Conservation (phyloP, 2,329 filamentous ascomycete genomes). For the Dactylellina cionopaga region DNA sequence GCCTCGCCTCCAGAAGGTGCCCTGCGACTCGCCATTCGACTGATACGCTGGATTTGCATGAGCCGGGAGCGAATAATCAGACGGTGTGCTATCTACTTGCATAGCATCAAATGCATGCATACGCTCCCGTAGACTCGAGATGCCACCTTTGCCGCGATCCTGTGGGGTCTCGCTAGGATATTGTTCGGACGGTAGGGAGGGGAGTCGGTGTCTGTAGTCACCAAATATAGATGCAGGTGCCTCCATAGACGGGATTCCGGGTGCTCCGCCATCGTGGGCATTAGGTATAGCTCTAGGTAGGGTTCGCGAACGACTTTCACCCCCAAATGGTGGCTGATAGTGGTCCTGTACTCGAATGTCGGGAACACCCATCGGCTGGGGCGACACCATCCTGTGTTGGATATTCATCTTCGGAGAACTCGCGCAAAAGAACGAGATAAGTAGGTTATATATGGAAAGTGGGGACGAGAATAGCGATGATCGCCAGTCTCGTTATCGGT, state of each 20-base stretch:
- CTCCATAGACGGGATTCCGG: slow-evolving; percentile 49
- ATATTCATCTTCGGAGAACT: slow-evolving; percentile 39
- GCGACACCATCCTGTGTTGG: slow-evolving; percentile 44
- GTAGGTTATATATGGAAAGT: neutral
- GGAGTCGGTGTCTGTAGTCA: slow-evolving; percentile 38
- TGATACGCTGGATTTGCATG: slow-evolving; percentile 12
- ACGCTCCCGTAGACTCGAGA: slow-evolving; percentile 48
- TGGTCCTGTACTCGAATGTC: slow-evolving; percentile 51
- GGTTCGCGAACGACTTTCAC: slow-evolving; percentile 25
- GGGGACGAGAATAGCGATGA: neutral
- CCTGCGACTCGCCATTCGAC: slow-evolving; percentile 11
- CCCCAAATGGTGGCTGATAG: slow-evolving; percentile 31
- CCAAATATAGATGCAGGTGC: slow-evolving; percentile 47
- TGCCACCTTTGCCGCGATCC: slow-evolving; percentile 33
- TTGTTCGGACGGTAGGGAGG: slow-evolving; percentile 31
- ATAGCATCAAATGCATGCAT: slow-evolving; percentile 47
- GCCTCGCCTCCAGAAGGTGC: slow-evolving; percentile 18
- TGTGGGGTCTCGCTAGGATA: slow-evolving; percentile 23
- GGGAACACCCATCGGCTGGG: slow-evolving; percentile 49
- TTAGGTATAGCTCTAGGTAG: slow-evolving; percentile 49
- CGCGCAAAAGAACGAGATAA: neutral
- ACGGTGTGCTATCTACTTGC: slow-evolving; percentile 34
- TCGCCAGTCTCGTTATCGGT: neutral
- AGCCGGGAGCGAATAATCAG: slow-evolving; percentile 20
- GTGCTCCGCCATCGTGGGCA: slow-evolving; percentile 37